These are phyloP conservation scores for Oryza officinalis DNA, from an alignment of 176 grass and related monocot genomes.

Conservation along the genomic window DNA sequence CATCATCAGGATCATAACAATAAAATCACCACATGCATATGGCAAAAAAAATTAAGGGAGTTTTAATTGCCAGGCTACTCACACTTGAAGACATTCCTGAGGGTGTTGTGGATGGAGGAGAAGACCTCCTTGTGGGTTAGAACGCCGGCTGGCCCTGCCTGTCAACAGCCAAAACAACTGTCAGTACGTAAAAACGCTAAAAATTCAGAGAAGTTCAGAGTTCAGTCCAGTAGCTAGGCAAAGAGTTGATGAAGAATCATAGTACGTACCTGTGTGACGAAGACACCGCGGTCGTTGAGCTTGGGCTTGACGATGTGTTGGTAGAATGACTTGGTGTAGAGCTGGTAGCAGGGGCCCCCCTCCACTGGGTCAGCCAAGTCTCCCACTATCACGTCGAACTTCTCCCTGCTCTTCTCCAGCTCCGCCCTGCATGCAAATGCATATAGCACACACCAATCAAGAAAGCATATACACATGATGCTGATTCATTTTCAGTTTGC, in stretches of 20 bases:
- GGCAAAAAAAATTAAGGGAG: no score
- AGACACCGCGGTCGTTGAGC: constrained; percentile 61
- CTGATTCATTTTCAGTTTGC: no score
- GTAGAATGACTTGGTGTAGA: constrained; percentile 89
- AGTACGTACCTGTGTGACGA: constrained; percentile 64
- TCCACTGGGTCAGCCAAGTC: constrained; percentile 75
- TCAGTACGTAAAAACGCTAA: not conserved
- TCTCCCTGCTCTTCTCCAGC: constrained; percentile 61
- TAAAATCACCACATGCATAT: no score
- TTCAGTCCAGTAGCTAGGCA: not conserved
- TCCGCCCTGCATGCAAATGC: constrained; percentile 45
- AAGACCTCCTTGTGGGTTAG: constrained; percentile 79
- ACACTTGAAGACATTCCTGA: constrained; percentile 58
- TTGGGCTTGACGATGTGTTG: constrained; percentile 59
- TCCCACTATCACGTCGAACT: constrained; percentile 73
- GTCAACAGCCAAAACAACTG: not conserved
- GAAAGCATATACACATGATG: no score
- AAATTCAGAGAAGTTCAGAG: not conserved
- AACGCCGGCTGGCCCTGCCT: constrained; percentile 81
- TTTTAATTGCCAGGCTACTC: not conserved
- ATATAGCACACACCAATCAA: not conserved
- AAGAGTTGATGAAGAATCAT: no score
- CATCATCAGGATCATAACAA: no score
- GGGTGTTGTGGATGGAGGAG: constrained; percentile 81
- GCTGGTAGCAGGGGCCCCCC: constrained; percentile 80